Base-by-base conservation (phyloP, 2,329 filamentous ascomycete genomes). In the Ceratocystis cacaofunesta region DNA sequence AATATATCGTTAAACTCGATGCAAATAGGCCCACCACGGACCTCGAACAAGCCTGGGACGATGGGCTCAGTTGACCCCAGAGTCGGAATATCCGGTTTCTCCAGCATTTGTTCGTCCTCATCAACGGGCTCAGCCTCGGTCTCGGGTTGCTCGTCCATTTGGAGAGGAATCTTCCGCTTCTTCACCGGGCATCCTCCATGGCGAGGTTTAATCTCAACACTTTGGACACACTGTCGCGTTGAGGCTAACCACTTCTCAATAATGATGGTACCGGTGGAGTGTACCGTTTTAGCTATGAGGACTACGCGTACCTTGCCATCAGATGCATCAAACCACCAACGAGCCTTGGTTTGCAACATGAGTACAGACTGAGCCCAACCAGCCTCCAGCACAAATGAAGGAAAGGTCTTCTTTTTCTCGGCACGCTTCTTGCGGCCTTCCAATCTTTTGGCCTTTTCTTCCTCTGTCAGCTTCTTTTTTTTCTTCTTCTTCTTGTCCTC, bases 1-100 rank as follows among this genome's bases (percentile, higher is more conserved):
- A 66, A 66, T n/a, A 66, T 36, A 32, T 66, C 58, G 19, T 62
- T 66, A 36, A 55, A 61, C 5, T 32, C 28, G 6, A 66, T 66
- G 30, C 30, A 25, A 30, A 66, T 61, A 25, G 64, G 58, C 5
- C 58, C 64, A 2, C 64, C 64, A 8, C 46, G 32, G 4, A 66
- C 64, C 8, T 57, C 67, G 61, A 70, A 72, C 41, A 71, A 63
- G 17, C 70, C 63, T 0, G 71, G 67, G 22, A 68, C 68, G 10
- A 70, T 62, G 1, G 62, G 43, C 15, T 57, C 52, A 4, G 15
- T 32, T 17, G 52, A 30, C 12, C 22, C 22, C 17, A 57, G 17
- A 10, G 5, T 68, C 12, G 8, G 43, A 36, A 22, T 58, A n/a
- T 6, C 30, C 67, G 2, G 70, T 67, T 65, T 61, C 12, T 65